Percentiles rank a stretch among this genome's conserved stretches.
Evolutionary conservation across 768 basidiomycete species (phyloP).

Genomic region (Xerocomus brunneocitrinus): DNA sequence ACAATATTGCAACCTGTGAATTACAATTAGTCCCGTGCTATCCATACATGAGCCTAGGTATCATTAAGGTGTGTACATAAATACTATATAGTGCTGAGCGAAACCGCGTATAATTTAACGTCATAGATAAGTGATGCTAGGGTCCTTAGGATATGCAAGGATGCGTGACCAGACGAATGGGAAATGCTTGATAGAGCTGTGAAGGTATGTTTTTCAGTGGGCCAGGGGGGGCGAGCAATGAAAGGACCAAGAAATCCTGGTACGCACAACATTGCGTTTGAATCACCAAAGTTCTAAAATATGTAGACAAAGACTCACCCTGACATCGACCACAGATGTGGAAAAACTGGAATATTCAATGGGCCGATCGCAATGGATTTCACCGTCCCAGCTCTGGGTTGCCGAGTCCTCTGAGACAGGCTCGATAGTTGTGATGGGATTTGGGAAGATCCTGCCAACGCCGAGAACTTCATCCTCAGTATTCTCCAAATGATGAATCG

Average conservation of each 20-base stretch:
- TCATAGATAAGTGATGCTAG: slow-evolving; percentile 13
- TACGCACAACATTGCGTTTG: background rate
- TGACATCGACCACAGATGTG: slow-evolving; percentile 44
- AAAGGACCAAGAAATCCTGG: slow-evolving; percentile 59
- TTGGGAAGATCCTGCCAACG: slow-evolving; percentile 39
- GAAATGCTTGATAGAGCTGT: slow-evolving; percentile 45
- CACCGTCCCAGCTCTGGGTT: slow-evolving; percentile 61
- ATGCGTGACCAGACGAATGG: slow-evolving; percentile 62
- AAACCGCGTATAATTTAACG: slow-evolving; percentile 13
- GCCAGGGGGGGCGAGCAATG: slow-evolving; percentile 38
- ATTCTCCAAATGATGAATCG: slow-evolving; percentile 20
- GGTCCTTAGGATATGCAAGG: slow-evolving; percentile 35
- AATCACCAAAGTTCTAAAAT: background rate
- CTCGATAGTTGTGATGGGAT: slow-evolving; percentile 37
- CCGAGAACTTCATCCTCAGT: slow-evolving; percentile 37
- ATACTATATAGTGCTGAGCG: slow-evolving; percentile 3
- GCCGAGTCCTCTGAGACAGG: slow-evolving; percentile 26
- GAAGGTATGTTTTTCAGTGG: slow-evolving; percentile 32
- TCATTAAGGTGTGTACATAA: slow-evolving; percentile 8
- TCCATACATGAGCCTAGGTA: background rate
- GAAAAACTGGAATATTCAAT: slow-evolving; percentile 47
- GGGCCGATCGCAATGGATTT: slow-evolving; percentile 38
- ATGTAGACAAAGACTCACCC: slow-evolving; percentile 33
- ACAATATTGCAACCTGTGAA: background rate
- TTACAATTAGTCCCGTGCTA: background rate